These are phyloP conservation scores for Microascus cirrosus DNA, from an alignment of 2,329 filamentous ascomycete species.

Conservation along the genomic window DNA sequence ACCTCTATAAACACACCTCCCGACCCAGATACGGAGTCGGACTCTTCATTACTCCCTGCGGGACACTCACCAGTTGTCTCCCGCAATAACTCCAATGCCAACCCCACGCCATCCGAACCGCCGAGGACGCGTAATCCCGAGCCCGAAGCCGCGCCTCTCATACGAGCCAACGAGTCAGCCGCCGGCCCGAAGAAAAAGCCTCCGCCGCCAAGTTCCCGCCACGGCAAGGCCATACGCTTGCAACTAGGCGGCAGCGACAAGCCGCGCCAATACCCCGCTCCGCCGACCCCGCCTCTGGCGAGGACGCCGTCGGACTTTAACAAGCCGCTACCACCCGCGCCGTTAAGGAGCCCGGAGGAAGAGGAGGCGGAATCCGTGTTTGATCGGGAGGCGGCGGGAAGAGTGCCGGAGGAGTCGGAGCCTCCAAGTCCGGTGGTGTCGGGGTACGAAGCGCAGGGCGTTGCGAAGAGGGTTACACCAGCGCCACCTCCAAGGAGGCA, in stretches of 20 bases:
- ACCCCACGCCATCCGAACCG: background rate
- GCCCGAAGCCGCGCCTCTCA: slow-evolving; percentile 4
- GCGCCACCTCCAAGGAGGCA: slow-evolving; percentile 37
- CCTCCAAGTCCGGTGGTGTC: slow-evolving; percentile 27
- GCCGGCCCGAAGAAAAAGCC: slow-evolving; percentile 55
- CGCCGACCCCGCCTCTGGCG: background rate
- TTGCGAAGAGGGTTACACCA: slow-evolving; percentile 28
- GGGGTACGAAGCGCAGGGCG: slow-evolving; percentile 13
- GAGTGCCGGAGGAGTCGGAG: slow-evolving; percentile 31
- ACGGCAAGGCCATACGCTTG: slow-evolving; percentile 61
- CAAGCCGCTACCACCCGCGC: slow-evolving; percentile 50
- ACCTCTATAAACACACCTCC: background rate
- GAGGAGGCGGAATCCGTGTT: slow-evolving; percentile 39
- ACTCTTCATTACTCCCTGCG: background rate
- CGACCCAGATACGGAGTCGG: background rate
- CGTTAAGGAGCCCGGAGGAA: slow-evolving; percentile 31
- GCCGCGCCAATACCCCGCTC: background rate
- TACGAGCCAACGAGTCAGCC: slow-evolving; percentile 3
- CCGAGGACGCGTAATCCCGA: background rate
- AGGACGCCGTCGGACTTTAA: slow-evolving; percentile 34
- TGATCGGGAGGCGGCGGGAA: slow-evolving; percentile 41
- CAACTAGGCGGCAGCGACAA: slow-evolving; percentile 25
- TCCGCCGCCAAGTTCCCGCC: slow-evolving; percentile 61
- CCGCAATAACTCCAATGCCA: background rate
- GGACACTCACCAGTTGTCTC: background rate